phyloP scores from a whole-genome alignment of 2,329 filamentous ascomycete genomes.

The Ambrosiella cleistominuta region DNA sequence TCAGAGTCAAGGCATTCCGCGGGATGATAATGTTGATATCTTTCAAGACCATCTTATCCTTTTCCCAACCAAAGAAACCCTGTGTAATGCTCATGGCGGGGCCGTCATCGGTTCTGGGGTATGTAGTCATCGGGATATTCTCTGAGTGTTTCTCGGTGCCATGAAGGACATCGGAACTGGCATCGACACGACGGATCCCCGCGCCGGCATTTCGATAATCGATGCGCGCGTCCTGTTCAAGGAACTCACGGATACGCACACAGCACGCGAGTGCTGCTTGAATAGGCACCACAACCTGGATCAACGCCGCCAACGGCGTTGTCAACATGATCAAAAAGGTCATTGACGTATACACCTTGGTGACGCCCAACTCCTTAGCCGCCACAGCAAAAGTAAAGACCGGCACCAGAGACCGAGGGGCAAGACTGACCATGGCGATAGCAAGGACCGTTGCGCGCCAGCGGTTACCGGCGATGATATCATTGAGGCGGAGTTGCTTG shows the following conservation, averaged over 20 bases:
- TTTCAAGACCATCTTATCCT: slow-evolving; percentile 16
- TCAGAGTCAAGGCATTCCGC: slow-evolving; percentile 20
- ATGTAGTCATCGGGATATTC: background rate
- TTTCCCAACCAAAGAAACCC: slow-evolving; percentile 17
- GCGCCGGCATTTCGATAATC: slow-evolving; percentile 9
- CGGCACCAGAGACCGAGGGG: slow-evolving; percentile 20
- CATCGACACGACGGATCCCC: background rate
- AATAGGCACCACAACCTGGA: slow-evolving; percentile 14
- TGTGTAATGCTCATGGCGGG: slow-evolving; percentile 4
- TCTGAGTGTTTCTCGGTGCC: background rate
- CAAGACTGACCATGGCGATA: slow-evolving; percentile 20
- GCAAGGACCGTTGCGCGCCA: slow-evolving; percentile 21
- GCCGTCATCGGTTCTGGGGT: background rate
- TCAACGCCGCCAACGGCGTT: slow-evolving; percentile 13
- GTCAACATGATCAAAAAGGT: slow-evolving; percentile 15
- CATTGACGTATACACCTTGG: slow-evolving; percentile 23
- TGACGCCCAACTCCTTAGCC: slow-evolving; percentile 18
- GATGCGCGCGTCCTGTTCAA: slow-evolving; percentile 4
- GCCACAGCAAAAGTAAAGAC: slow-evolving; percentile 19
- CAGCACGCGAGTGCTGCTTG: slow-evolving; percentile 12
- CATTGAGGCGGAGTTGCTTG: slow-evolving; percentile 17
- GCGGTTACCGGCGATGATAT: slow-evolving; percentile 18
- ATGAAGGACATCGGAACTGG: background rate
- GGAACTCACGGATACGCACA: slow-evolving; percentile 12
- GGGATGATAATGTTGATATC: slow-evolving; percentile 21